Percentiles rank a stretch among this genome's conserved stretches.
Evolutionary conservation across 192 early-diverging fungal species (phyloP).

Genomic region (Mortierella claussenii): DNA sequence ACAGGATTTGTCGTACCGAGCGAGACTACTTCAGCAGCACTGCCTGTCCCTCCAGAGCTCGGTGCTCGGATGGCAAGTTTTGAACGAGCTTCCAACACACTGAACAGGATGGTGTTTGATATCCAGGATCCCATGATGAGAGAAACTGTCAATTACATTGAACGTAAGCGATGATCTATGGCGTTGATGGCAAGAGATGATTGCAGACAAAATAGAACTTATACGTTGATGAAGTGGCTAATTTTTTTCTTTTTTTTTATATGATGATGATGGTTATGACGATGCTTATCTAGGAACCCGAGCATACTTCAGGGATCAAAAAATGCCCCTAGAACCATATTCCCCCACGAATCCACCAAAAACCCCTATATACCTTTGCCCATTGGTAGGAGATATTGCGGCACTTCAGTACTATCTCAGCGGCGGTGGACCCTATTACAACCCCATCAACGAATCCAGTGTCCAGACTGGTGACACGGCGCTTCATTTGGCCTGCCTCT

Average conservation of each 20-base stretch:
- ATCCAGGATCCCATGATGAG: constrained; percentile 42
- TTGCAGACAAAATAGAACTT: background rate
- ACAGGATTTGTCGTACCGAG: constrained; percentile 37
- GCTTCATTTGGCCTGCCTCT: constrained; percentile 43
- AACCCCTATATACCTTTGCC: constrained; percentile 48
- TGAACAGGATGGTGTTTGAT: constrained; percentile 50
- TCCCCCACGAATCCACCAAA: constrained; percentile 36
- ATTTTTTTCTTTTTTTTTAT: background rate
- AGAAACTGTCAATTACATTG: constrained; percentile 30
- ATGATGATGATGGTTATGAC: no score
- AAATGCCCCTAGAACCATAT: constrained; percentile 2
- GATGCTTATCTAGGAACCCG: constrained; percentile 17
- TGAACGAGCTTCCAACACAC: constrained; percentile 26
- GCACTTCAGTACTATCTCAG: constrained; percentile 36
- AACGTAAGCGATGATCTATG: constrained; percentile 7
- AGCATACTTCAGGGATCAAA: constrained; percentile 18
- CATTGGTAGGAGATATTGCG: constrained; percentile 39
- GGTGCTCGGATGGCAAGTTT: constrained; percentile 33
- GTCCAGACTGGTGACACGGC: constrained; percentile 43
- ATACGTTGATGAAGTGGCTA: background rate
- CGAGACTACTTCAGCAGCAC: constrained; percentile 27
- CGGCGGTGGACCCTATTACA: constrained; percentile 7
- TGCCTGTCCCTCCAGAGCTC: constrained; percentile 45
- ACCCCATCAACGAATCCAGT: constrained; percentile 51
- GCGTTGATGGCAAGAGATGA: no score